Conservation (phyloP, 2,329 filamentous ascomycete genomes). For the Colletotrichum limetticola region DNA sequence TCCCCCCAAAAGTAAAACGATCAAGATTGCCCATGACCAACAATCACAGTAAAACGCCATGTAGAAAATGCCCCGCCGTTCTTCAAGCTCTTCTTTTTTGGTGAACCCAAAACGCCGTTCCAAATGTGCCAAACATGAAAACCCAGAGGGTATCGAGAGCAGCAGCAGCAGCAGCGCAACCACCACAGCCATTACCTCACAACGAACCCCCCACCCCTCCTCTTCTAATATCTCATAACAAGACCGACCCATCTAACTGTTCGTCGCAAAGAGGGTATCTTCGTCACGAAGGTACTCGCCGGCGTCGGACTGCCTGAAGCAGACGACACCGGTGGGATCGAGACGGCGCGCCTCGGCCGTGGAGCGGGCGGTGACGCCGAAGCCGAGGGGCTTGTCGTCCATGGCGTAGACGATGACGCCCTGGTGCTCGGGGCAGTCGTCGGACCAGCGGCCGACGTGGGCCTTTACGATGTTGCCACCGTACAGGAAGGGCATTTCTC, state of each 20-base stretch:
- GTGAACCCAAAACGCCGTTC: constrained; percentile 28
- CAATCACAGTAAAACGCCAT: constrained; percentile 24
- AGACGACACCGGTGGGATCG: constrained; percentile 89
- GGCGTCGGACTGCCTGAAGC: constrained; percentile 92
- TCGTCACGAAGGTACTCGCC: constrained; percentile 94
- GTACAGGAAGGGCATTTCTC: constrained; percentile 97
- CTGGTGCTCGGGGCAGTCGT: constrained; percentile 93
- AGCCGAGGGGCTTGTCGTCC: constrained; percentile 94
- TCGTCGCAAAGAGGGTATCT: constrained; percentile 70
- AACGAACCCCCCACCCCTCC: too few species aligned
- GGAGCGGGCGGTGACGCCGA: constrained; percentile 89
- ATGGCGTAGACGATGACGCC: constrained; percentile 91
- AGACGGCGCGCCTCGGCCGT: constrained; percentile 85
- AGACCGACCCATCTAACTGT: constrained; percentile 47
- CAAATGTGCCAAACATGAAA: constrained; percentile 2
- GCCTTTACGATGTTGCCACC: constrained; percentile 84
- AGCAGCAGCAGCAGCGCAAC: too few species aligned
- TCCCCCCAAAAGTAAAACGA: background rate
- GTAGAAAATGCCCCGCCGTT: constrained; percentile 27
- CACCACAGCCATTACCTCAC: too few species aligned
- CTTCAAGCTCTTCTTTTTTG: constrained; percentile 22
- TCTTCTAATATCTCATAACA: background rate
- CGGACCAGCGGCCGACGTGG: constrained; percentile 82
- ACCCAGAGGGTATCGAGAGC: background rate
- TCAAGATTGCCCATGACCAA: constrained; percentile 29